phyloP scores from a whole-genome alignment of 345 rosid genomes.

The Citrus inodora region DNA sequence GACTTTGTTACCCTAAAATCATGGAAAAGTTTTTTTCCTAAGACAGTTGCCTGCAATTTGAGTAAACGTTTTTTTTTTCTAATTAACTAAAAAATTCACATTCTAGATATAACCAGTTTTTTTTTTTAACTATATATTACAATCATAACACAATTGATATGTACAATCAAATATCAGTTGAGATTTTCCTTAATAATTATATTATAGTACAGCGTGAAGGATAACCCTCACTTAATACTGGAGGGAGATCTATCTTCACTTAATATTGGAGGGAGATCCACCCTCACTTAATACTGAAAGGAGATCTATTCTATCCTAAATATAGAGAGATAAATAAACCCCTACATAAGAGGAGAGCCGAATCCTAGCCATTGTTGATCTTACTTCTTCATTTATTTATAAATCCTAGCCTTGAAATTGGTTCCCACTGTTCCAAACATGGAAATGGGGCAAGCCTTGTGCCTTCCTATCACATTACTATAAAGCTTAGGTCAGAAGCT shows the following conservation, averaged over 20 bases:
- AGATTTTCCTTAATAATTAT: fast-evolving
- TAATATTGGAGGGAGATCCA: no score
- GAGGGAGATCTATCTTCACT: fast-evolving
- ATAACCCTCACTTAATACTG: no score
- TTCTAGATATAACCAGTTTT: no score
- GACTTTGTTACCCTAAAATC: no score
- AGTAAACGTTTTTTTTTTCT: no score
- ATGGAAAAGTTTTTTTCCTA: not conserved
- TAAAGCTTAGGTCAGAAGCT: not conserved
- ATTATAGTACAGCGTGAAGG: fast-evolving
- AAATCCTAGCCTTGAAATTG: not conserved
- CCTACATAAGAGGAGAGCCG: no score
- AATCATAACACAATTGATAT: no score
- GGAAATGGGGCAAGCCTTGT: not conserved
- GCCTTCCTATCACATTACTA: not conserved
- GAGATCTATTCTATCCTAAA: no score
- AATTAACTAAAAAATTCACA: no score
- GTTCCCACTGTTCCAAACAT: not conserved
- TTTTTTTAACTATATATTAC: no score
- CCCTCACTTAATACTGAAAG: no score
- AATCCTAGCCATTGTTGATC: not conserved
- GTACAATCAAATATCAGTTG: fast-evolving
- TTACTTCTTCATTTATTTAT: not conserved
- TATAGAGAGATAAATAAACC: fast-evolving
- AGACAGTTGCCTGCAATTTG: not conserved